Percentiles rank a stretch among this genome's conserved stretches.
phyloP scores from a whole-genome alignment of 129 eudicot genomes.

The Mikania micrantha region DNA sequence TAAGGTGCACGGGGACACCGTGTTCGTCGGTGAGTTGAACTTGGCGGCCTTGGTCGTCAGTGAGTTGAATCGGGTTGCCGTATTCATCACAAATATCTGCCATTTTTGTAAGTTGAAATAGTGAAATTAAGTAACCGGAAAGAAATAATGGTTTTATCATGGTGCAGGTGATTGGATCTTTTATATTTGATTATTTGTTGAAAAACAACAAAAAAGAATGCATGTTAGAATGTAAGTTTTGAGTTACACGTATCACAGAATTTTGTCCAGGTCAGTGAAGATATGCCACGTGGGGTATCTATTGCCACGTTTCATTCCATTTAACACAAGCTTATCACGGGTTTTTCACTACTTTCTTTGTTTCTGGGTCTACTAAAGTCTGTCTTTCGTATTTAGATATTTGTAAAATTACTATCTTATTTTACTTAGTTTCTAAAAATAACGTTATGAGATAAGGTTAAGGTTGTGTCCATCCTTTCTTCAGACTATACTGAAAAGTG shows the following conservation, averaged over 20 bases:
- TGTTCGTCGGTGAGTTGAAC: constrained; percentile 62
- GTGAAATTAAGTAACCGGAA: neutral
- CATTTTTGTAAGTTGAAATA: constrained; percentile 9
- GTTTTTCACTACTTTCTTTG: no score
- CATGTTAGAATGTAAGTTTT: neutral
- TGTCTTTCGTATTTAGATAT: no score
- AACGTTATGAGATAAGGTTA: no score
- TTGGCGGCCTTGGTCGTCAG: constrained; percentile 56
- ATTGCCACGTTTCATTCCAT: constrained; percentile 19
- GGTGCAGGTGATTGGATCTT: neutral
- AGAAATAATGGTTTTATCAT: neutral
- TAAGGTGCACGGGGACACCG: constrained; percentile 63
- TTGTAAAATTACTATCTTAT: no score
- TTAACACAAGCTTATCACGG: no score
- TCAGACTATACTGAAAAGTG: no score
- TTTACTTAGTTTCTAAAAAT: no score
- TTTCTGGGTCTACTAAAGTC: no score
- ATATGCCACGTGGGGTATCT: constrained; percentile 3
- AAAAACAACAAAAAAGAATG: neutral
- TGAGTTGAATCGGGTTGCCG: constrained; percentile 69
- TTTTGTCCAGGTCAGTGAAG: neutral
- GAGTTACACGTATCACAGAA: constrained; percentile 27
- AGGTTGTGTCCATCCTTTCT: no score
- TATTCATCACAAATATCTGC: constrained; percentile 63
- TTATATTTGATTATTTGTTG: neutral